Base-by-base conservation (phyloP, 805 yeast genomes). In the Millerago galiae region DNA sequence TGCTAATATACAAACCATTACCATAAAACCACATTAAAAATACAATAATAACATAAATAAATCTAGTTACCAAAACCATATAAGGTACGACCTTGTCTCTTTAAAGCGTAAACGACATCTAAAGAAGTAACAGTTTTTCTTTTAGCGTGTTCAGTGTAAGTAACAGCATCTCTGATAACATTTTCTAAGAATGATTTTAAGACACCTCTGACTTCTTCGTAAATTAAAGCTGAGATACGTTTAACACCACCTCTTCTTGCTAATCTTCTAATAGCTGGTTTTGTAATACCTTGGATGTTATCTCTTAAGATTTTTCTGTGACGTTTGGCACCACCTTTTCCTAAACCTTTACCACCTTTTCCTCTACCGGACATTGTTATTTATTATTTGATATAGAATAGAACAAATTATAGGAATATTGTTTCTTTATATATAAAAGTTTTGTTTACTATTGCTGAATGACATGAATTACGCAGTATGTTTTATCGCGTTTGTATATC, bases 201-300 rank as follows among this genome's bases (percentile, higher is more conserved):
- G 58, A 93, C 97, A 59, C 84, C 90, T 79, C 99, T 89, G 66
- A 93, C 96, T 77, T 91, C 97, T 75, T 91, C 99, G 79, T 91
- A 91, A 70, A 91, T 91, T 68, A 90, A 77, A 70, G 96, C 98
- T 52, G 98, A 91, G 65, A 91, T 91, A 86, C 99, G 96, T 84
- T 91, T 91, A 67, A 91, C 99, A 90, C 99, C 99, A 77, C 99
- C 99, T 87, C 99, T 89, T 83, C 99, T 91, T 41, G 99, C 99
- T 64, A 91, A 84, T 87, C 99, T 91, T 80, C 99, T 89, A 67
- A 91, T 91, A 67, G 99, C 99, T 68, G 99, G 99, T 82, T 91
- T 91, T 52, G 99, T 91, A 69, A 91, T 91, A 79, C 99, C 99
- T 76, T 90, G 97, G 60, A 93, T 91, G 91, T 91, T 93, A 73